Percentiles rank a stretch among this genome's conserved stretches.
phyloP scores from a whole-genome alignment of 2,329 filamentous ascomycete species.

The Diaporthe capsici region DNA sequence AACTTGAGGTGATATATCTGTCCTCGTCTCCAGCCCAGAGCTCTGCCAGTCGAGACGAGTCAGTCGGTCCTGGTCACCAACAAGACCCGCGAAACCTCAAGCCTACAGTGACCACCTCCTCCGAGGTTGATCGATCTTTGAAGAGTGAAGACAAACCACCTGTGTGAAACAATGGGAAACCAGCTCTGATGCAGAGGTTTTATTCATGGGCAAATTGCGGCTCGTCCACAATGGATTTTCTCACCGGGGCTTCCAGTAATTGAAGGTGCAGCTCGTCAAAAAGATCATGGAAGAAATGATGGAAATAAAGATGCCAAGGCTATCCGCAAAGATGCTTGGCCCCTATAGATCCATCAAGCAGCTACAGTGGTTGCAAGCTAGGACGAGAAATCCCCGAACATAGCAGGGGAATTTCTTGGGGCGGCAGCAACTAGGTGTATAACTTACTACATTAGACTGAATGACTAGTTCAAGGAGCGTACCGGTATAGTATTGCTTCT shows the following conservation, averaged over 20 bases:
- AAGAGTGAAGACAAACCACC: neutral
- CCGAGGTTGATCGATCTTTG: neutral
- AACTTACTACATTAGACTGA: neutral
- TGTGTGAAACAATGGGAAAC: too few species aligned
- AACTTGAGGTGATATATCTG: neutral
- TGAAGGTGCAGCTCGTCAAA: neutral
- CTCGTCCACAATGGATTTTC: too few species aligned
- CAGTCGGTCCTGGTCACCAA: neutral
- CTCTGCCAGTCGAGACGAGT: slow-evolving; percentile 6
- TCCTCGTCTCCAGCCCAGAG: neutral
- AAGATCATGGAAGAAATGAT: neutral
- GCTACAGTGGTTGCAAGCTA: neutral
- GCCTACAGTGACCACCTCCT: neutral
- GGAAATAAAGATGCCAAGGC: neutral
- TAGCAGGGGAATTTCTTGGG: neutral
- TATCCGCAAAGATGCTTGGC: neutral
- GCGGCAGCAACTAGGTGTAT: neutral
- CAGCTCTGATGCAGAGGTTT: neutral
- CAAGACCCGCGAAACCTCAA: neutral
- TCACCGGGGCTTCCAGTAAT: neutral
- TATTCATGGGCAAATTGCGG: neutral
- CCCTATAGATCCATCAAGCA: neutral
- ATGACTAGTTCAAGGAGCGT: neutral
- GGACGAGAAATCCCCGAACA: neutral
- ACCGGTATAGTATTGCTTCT: neutral